phyloP scores from a whole-genome alignment of 2,329 filamentous ascomycete species.

The Paradendryphiella salina region DNA sequence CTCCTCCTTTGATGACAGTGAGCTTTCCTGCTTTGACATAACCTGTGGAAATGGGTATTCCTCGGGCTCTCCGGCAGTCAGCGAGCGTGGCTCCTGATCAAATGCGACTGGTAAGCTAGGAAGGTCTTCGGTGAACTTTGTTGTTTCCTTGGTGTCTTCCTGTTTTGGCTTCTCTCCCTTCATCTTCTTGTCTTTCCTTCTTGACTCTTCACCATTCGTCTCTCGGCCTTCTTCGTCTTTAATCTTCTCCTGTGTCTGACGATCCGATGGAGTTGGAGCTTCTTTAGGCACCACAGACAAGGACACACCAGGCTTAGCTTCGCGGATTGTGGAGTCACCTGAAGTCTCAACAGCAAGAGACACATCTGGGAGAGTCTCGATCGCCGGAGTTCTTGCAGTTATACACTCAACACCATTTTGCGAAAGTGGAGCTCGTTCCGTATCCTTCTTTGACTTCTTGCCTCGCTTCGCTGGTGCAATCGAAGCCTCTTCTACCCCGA shows the following conservation, averaged over 20 bases:
- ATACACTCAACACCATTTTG: conserved; percentile 38
- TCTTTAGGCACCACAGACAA: conserved; percentile 8
- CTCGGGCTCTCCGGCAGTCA: conserved; percentile 13
- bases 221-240: conserved; percentile 8
- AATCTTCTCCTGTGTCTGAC: not conserved
- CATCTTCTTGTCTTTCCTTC: conserved; percentile 47
- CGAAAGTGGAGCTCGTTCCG: conserved; percentile 27
- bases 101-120: conserved; percentile 20
- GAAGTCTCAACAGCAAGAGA: conserved; percentile 42
- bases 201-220: conserved; percentile 20
- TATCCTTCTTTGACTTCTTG: conserved; percentile 40
- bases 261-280: not conserved
- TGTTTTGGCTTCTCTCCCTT: conserved; percentile 28
- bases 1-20: not conserved
- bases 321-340: conserved; percentile 27
- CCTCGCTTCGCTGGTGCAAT: conserved; percentile 25
- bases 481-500: conserved; percentile 1
- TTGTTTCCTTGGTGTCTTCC: conserved; percentile 7
- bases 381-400: conserved; percentile 37
- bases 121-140: conserved; percentile 2
- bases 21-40: conserved; percentile 6
- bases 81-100: conserved; percentile 20
- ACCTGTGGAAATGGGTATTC: conserved; percentile 40
- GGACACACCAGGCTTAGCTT: conserved; percentile 17
- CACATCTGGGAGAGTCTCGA: conserved; percentile 37